phyloP scores from a whole-genome alignment of 2,329 filamentous ascomycete species.

The Neoascochyta sp. region DNA sequence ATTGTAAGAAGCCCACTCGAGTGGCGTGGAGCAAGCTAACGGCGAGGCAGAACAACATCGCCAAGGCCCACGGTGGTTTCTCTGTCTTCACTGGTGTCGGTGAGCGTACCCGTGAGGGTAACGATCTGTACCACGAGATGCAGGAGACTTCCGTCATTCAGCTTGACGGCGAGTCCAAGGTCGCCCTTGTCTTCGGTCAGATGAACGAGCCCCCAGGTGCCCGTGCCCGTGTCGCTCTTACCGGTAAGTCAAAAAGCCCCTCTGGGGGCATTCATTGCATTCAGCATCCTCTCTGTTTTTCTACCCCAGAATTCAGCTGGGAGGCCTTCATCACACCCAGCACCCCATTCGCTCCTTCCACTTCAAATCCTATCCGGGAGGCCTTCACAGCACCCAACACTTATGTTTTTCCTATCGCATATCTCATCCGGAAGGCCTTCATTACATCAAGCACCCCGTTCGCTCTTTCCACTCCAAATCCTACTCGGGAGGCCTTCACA shows the following conservation, averaged over 20 bases:
- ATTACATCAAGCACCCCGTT: no score
- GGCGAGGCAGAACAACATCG: constrained; percentile 83
- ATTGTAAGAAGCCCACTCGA: constrained; percentile 59
- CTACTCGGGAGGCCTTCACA: no score
- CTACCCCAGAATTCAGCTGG: no score
- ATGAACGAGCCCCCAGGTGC: constrained; percentile 99
- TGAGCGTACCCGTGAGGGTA: constrained; percentile 99
- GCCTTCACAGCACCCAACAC: no score
- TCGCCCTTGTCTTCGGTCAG: constrained; percentile 98
- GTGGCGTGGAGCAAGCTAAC: constrained; percentile 21
- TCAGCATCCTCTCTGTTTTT: neutral
- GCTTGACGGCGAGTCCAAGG: constrained; percentile 98
- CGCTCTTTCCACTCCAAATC: no score
- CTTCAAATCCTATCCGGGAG: no score
- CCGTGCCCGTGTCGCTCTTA: constrained; percentile 98
- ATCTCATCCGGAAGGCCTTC: no score
- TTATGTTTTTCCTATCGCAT: no score
- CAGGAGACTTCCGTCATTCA: constrained; percentile 99
- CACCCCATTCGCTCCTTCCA: no score
- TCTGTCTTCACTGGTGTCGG: constrained; percentile 99
- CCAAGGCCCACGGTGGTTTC: constrained; percentile 99
- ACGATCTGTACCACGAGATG: constrained; percentile 99
- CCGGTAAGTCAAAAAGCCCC: constrained; percentile 65
- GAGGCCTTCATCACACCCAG: no score
- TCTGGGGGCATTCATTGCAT: neutral